Conservation (phyloP, 2,329 filamentous ascomycete genomes). For the Aspergillus fijiensis region DNA sequence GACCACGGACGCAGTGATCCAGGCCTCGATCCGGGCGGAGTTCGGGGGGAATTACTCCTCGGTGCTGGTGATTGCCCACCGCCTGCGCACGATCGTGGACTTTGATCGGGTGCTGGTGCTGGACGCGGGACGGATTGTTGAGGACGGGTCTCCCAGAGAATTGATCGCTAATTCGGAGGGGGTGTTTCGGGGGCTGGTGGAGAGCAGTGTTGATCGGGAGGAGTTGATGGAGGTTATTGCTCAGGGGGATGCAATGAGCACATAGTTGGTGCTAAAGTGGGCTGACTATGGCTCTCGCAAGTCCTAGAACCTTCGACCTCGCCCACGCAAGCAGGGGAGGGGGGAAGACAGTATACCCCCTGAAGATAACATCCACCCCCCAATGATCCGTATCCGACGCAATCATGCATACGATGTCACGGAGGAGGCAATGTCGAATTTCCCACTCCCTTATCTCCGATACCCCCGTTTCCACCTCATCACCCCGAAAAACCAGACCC, state of each 20-base stretch:
- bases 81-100: constrained; percentile 71
- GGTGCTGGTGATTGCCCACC: constrained; percentile 70
- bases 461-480: too few species aligned
- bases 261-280: neutral
- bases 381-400: too few species aligned
- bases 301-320: too few species aligned
- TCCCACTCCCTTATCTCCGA: too few species aligned
- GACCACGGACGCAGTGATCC: constrained; percentile 70
- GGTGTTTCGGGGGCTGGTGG: constrained; percentile 10
- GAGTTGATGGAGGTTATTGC: neutral
- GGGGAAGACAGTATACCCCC: too few species aligned
- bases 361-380: too few species aligned
- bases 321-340: too few species aligned
- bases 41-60: constrained; percentile 60
- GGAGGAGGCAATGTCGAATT: too few species aligned
- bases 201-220: constrained; percentile 3
- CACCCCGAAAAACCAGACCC: too few species aligned
- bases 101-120: constrained; percentile 72
- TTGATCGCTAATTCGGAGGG: constrained; percentile 46
- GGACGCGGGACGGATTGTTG: constrained; percentile 63
- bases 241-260: neutral
- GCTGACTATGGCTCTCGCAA: too few species aligned
- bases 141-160: constrained; percentile 64
- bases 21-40: constrained; percentile 68
- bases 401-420: too few species aligned